A percentile compares a stretch with the other conserved stretches of the same genome.
These are phyloP conservation scores for Cystobasidium pallidum DNA, from an alignment of 1,284 basidiomycete species.

Conservation along the genomic window DNA sequence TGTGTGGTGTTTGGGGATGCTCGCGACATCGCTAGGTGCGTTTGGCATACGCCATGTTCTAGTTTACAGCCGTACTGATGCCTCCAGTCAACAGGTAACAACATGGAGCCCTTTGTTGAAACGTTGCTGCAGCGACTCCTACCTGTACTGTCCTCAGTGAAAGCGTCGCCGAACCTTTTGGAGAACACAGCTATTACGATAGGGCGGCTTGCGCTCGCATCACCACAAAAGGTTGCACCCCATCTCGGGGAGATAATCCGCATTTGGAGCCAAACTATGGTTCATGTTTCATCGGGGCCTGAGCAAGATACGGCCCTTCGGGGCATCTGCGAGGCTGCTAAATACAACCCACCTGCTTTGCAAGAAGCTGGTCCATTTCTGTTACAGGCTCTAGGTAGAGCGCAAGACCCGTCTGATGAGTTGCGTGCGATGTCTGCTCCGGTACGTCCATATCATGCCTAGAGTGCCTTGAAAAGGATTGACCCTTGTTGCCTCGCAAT, in stretches of 20 bases:
- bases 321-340: slow-evolving; percentile 92
- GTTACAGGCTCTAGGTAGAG: slow-evolving; percentile 25
- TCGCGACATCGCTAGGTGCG: slow-evolving; percentile 62
- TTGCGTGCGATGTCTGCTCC: slow-evolving; percentile 3
- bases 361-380: slow-evolving; percentile 65
- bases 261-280: slow-evolving; percentile 83
- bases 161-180: slow-evolving; percentile 88
- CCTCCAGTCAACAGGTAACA: slow-evolving; percentile 53
- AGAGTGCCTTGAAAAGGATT: background rate
- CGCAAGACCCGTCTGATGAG: slow-evolving; percentile 33
- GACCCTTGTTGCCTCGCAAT: background rate
- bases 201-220: slow-evolving; percentile 90
- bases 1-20: slow-evolving; percentile 99
- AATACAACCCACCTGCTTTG: slow-evolving; percentile 87
- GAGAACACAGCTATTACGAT: slow-evolving; percentile 99
- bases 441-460: slow-evolving; percentile 1
- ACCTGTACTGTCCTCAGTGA: slow-evolving; percentile 85
- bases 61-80: background rate
- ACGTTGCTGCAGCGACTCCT: slow-evolving; percentile 84
- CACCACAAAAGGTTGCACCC: slow-evolving; percentile 83
- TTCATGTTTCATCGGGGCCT: slow-evolving; percentile 89
- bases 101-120: slow-evolving; percentile 86
- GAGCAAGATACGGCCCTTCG: slow-evolving; percentile 99
- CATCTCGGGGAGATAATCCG: slow-evolving; percentile 88
- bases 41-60: background rate